These are phyloP conservation scores for Eragrostis tef DNA, from an alignment of 202 grass and related monocot genomes.

Conservation along the genomic window DNA sequence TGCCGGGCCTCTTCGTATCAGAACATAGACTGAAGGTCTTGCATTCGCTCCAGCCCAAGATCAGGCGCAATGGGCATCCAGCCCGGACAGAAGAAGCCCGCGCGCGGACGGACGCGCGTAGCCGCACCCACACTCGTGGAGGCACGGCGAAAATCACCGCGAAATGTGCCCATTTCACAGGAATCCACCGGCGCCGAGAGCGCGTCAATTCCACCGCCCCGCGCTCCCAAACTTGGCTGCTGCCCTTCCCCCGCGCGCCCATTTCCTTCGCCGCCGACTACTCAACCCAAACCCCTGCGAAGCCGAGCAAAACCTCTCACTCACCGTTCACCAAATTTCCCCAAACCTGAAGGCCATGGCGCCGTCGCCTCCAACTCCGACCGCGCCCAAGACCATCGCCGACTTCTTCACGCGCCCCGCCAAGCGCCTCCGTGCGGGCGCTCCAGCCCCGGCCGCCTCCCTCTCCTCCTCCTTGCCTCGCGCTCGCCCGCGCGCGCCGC, in stretches of 20 bases:
- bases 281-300: neutral
- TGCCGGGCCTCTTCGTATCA: neutral
- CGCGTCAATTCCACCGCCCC: slow-evolving; percentile 3
- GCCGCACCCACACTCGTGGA: no score
- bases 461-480: slow-evolving; percentile 51
- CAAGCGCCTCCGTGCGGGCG: slow-evolving; percentile 67
- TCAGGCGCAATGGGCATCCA: neutral
- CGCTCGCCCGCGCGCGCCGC: slow-evolving; percentile 62
- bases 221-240: slow-evolving; percentile 23
- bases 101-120: no score
- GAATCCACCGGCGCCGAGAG: neutral
- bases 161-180: neutral
- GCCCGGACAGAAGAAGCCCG: neutral
- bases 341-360: slow-evolving; percentile 29
- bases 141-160: neutral
- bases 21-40: no score
- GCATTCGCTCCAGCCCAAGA: neutral
- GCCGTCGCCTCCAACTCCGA: slow-evolving; percentile 52
- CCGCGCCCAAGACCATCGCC: slow-evolving; percentile 68
- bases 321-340: neutral
- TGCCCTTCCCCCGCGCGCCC: neutral
- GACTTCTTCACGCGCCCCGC: slow-evolving; percentile 65
- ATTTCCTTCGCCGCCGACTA: neutral
- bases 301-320: neutral
- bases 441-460: slow-evolving; percentile 48